phyloP scores from a whole-genome alignment of 768 basidiomycete species.

The Trametes punicea region DNA sequence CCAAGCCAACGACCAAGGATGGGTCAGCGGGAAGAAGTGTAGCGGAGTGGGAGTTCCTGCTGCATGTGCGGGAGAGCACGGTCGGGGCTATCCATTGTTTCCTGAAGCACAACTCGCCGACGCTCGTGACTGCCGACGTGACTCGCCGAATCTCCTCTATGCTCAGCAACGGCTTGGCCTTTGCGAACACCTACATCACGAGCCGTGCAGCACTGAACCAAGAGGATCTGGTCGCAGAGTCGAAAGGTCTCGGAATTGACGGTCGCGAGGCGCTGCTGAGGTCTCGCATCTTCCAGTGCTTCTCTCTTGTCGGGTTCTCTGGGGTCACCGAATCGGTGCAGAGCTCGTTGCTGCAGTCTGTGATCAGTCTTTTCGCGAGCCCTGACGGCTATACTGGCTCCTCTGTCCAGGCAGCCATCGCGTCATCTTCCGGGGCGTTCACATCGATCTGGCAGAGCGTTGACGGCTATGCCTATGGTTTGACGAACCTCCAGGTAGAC shows the following conservation, averaged over 20 bases:
- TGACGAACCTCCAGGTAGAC: constrained; percentile 65
- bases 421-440: constrained; percentile 79
- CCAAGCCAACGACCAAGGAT: constrained; percentile 93
- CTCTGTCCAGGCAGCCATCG: constrained; percentile 88
- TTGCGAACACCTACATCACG: constrained; percentile 78
- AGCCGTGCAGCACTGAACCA: constrained; percentile 67
- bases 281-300: constrained; percentile 86
- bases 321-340: constrained; percentile 85
- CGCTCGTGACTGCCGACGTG: constrained; percentile 86
- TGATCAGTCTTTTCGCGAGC: constrained; percentile 79
- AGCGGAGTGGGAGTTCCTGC: constrained; percentile 86
- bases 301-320: constrained; percentile 73
- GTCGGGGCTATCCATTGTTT: constrained; percentile 88
- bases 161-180: constrained; percentile 85
- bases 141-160: constrained; percentile 84
- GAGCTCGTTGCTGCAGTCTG: constrained; percentile 73
- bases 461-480: constrained; percentile 91
- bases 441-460: constrained; percentile 80
- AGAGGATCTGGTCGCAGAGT: constrained; percentile 31
- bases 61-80: constrained; percentile 88
- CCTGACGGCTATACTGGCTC: constrained; percentile 82
- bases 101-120: constrained; percentile 69
- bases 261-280: constrained; percentile 83
- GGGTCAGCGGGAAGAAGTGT: constrained; percentile 56
- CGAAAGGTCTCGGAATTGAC: constrained; percentile 54